Evolutionary conservation across 345 rosid species (phyloP).

Genomic region (Mercurialis annua): DNA sequence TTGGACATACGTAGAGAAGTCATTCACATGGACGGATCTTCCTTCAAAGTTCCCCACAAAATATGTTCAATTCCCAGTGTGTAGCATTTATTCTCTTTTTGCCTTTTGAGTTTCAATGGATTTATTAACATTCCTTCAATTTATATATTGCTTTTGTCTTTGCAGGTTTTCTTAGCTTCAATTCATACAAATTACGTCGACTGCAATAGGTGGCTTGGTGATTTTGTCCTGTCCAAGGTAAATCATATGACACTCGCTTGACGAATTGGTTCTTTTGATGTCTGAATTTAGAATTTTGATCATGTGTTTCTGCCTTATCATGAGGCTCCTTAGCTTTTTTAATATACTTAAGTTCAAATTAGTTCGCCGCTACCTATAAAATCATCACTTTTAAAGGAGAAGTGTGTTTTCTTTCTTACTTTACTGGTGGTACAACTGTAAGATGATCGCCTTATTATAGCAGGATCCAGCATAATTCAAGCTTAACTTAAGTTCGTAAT

Average conservation of each 20-base stretch:
- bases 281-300: neutral
- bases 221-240: conserved; percentile 89
- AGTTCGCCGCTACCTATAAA: neutral
- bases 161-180: conserved; percentile 89
- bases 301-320: neutral
- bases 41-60: conserved; percentile 92
- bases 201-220: conserved; percentile 96
- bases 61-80: conserved; percentile 92
- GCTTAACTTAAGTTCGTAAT: neutral
- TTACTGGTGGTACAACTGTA: neutral
- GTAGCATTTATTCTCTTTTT: conserved; percentile 26
- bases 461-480: neutral
- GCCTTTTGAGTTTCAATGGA: neutral
- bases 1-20: conserved; percentile 96
- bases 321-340: neutral
- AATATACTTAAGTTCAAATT: neutral
- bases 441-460: neutral
- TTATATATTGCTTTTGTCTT: conserved; percentile 15
- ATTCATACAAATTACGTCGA: conserved; percentile 92
- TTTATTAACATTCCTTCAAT: neutral
- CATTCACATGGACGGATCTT: conserved; percentile 88
- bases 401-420: neutral
- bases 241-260: conserved; percentile 6
- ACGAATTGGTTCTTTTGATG: neutral
- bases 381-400: neutral